Conservation (phyloP, 2,329 filamentous ascomycete species). For the Verticillium alfalfae region DNA sequence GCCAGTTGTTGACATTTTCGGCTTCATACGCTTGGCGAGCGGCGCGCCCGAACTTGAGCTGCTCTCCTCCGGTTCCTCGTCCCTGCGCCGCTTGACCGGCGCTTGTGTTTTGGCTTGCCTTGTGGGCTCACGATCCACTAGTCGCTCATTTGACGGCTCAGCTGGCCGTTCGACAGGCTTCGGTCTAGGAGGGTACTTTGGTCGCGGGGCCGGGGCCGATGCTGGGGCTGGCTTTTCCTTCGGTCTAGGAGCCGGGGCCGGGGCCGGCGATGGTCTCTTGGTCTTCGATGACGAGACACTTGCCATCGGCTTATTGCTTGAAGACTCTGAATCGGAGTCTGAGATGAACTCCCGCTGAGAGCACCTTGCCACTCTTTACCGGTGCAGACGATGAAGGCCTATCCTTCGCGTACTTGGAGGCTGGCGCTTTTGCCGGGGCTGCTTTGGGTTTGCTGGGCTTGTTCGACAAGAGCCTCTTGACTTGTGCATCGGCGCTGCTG, state of each 20-base stretch:
- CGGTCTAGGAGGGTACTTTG: conserved; percentile 27
- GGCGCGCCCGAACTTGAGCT: conserved; percentile 56
- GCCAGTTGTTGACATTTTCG: conserved; percentile 18
- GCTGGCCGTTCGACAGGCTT: conserved; percentile 19
- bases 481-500: conserved; percentile 46
- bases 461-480: conserved; percentile 44
- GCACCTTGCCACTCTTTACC: conserved; percentile 35
- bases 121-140: conserved; percentile 19
- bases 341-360: conserved; percentile 53
- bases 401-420: conserved; percentile 29
- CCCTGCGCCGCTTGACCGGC: conserved; percentile 44
- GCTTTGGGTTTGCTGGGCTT: conserved; percentile 18
- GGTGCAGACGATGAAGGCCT: conserved; percentile 19
- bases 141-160: conserved; percentile 14
- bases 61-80: conserved; percentile 44
- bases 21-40: conserved; percentile 52
- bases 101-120: conserved; percentile 24
- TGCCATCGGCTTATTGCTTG: conserved; percentile 40
- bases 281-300: conserved; percentile 23
- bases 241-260: conserved; percentile 15
- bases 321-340: conserved; percentile 51
- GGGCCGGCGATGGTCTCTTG: conserved; percentile 14
- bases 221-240: conserved; percentile 19
- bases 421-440: conserved; percentile 2
- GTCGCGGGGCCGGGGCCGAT: conserved; percentile 10